Base-by-base conservation (phyloP, 371 early-diverging fungal species). In the Haplosporangium sp. region DNA sequence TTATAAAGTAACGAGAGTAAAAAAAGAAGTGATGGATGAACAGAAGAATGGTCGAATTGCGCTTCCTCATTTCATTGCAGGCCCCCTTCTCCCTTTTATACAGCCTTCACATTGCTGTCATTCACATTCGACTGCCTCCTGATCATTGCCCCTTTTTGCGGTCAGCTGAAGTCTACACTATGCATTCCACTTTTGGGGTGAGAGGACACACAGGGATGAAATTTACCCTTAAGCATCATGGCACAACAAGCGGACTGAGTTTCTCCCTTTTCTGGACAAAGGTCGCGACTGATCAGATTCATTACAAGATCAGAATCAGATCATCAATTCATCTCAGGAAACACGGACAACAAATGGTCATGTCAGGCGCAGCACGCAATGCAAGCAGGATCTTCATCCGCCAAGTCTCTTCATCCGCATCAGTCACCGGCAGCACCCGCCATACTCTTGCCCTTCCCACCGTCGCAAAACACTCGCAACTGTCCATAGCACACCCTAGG, bases 361-460 rank as follows among this genome's bases (percentile, higher is more conserved):
- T 63, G 63, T 54, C 63, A 16, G 45, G 42, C 45, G 54, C 63
- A 2, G 18, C 55, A 18, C 63, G 55, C 38, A 20, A 54, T 55
- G 63, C 63, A 18, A 46, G 18, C 16, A 47, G 61, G 55, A 55
- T 55, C 55, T 36, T 63, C 55, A 43, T 46, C 11, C 55, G 63
- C 20, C 50, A 51, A 9, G 40, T 51, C 40, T 29, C 29, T 29
- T 29, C 29, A 29, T 29, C 29, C 29, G 29, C 29, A 29, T 29
- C 29, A 29, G 29, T 29, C 29, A 29, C 29, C 4, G 2, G 2
- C 29, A 29, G 29, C 29, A 29, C 29, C 29, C 29, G 29, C 29
- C 29, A 4, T 1, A 29, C 29, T 4, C 29, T 29, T 29, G 29
- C 29, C 29, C 29, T 29, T n/a, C 20, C 50, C 16, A 18, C 8